Base-by-base conservation (phyloP, 768 basidiomycete genomes). In the Suillus bovinus region DNA sequence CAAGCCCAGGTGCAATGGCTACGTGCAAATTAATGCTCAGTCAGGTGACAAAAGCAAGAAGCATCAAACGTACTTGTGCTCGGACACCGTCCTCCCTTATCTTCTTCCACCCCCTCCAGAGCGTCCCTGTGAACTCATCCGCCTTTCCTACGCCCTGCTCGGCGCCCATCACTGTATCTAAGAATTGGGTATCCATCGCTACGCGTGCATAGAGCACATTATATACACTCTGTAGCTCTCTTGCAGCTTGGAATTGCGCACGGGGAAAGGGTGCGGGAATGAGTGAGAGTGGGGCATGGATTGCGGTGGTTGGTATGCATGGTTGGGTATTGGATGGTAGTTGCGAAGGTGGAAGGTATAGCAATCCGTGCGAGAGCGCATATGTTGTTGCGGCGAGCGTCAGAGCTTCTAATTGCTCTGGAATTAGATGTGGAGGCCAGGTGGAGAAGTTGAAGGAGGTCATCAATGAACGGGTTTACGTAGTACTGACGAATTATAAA, bases 241-340 rank as follows among this genome's bases (percentile, higher is more conserved):
- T 74, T 0, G 91, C 93, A 22, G 80, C 79, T 4, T 83, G 68
- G 71, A 96, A 97, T 16, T 92, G 77, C 3, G 73, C 60, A 17
- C 89, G 82, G 1, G 97, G 95, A 65, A 97, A 85, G 0, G 95
- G 93, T 0, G 93, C 86, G 2, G 97, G 96, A 67, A 95, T 84
- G 44, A 99, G 80, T 0, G 96, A 84, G 65, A 98, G 78, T 0
- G 97, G 97, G 0, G 95, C 96, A 71, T 97, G 92, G 67, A 96
- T 92, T 0, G 87, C 88, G n/a, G 88, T 85, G 14, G 85, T 84
- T 2, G 89, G 86, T 29, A 77, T 69, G 2, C 86, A 78, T 61
- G 86, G 83, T 24, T 72, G 72, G 27, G 64, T 60, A 29, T 61
- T 39, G 27, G 73, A 78, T 13, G 67, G 63, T 4, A 50, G 44